A percentile compares a stretch with the other conserved stretches of the same genome.
These are phyloP conservation scores for Pholiota conissans DNA, from an alignment of 768 basidiomycete genomes.

Conservation along the genomic window DNA sequence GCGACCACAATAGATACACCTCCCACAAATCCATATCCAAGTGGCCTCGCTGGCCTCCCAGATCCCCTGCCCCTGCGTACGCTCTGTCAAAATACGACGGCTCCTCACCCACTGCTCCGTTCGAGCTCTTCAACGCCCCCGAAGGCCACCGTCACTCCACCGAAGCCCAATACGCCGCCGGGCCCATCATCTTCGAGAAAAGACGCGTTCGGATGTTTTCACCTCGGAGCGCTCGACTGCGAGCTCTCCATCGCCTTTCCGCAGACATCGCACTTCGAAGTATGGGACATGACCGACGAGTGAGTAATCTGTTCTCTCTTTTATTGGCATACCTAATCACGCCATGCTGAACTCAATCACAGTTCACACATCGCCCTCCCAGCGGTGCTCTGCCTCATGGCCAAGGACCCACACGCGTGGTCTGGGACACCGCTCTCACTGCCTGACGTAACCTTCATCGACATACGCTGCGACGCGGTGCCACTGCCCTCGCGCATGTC, in stretches of 20 bases:
- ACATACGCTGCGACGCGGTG: constrained; percentile 30
- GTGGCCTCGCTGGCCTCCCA: constrained; percentile 12
- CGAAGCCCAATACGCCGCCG: not conserved
- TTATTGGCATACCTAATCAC: not conserved
- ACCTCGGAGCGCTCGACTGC: constrained; percentile 28
- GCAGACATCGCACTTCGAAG: constrained; percentile 30
- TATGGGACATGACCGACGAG: constrained; percentile 36
- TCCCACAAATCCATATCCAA: not conserved
- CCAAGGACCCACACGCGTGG: constrained; percentile 29
- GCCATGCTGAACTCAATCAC: not conserved
- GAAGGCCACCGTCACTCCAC: not conserved
- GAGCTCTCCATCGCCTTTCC: constrained; percentile 28
- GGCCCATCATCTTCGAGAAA: constrained; percentile 13
- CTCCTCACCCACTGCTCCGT: constrained; percentile 10
- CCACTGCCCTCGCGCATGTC: constrained; percentile 18
- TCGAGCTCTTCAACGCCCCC: constrained; percentile 2
- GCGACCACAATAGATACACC: constrained; percentile 1
- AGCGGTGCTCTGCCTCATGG: constrained; percentile 30
- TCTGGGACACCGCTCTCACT: constrained; percentile 27
- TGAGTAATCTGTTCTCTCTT: constrained; percentile 17
- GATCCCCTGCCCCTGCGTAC: constrained; percentile 19
- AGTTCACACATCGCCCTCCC: constrained; percentile 25
- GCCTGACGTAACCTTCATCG: constrained; percentile 32
- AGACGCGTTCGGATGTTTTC: constrained; percentile 23
- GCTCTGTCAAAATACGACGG: constrained; percentile 13